Evolutionary conservation across 2,329 filamentous ascomycete species (phyloP).

Genomic region (Tolypocladium sp.): DNA sequence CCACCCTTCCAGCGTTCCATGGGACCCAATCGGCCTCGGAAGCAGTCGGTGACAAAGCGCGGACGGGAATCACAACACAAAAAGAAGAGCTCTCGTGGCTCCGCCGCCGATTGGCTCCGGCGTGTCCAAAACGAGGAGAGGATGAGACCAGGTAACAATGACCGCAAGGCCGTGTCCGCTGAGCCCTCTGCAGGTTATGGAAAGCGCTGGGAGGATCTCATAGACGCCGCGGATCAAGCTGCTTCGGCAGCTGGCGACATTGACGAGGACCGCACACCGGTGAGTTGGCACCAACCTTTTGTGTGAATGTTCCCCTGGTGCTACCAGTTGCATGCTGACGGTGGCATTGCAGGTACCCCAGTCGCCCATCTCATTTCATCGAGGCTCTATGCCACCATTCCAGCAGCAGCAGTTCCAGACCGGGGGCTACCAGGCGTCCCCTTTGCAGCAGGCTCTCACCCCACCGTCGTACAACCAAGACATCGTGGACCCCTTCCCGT

Average conservation of each 20-base stretch:
- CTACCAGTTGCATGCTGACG: neutral
- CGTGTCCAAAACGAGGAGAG: constrained; percentile 53
- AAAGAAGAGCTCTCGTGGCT: constrained; percentile 62
- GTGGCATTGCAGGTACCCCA: constrained; percentile 43
- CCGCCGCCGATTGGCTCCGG: constrained; percentile 58
- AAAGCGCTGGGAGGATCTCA: constrained; percentile 92
- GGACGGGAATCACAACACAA: constrained; percentile 70
- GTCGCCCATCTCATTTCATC: constrained; percentile 55
- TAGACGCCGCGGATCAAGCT: constrained; percentile 66
- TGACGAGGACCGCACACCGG: constrained; percentile 83
- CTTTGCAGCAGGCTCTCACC: constrained; percentile 81
- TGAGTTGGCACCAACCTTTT: constrained; percentile 35
- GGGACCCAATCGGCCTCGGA: constrained; percentile 65
- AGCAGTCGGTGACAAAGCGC: constrained; percentile 78
- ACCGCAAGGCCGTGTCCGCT: constrained; percentile 76
- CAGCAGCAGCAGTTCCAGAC: constrained; percentile 51
- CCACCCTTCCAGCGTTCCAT: constrained; percentile 71
- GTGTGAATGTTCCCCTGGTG: too few relatives aligned
- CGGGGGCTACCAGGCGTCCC: constrained; percentile 75
- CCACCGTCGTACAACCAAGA: constrained; percentile 65
- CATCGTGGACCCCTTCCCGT: constrained; percentile 73
- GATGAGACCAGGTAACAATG: constrained; percentile 56
- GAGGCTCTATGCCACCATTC: constrained; percentile 53
- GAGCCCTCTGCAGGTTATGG: constrained; percentile 76
- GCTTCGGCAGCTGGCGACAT: constrained; percentile 86